Conservation (phyloP, 768 basidiomycete genomes). For the Leccinum uliginosum region DNA sequence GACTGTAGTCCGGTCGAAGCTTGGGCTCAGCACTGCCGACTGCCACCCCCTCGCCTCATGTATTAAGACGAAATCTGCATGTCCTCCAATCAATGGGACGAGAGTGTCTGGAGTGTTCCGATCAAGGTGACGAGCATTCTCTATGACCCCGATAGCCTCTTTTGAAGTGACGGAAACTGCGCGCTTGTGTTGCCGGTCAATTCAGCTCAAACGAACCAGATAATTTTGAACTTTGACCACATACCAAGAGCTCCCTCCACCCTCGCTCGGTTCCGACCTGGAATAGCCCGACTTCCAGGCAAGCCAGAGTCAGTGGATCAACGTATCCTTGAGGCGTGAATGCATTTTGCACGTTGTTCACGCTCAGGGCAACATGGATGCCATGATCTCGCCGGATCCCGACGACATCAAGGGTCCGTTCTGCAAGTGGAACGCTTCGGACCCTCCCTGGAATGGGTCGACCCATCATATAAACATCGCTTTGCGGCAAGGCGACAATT, state of each 20-base stretch:
- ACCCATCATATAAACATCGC: conserved; percentile 68
- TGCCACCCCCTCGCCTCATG: conserved; percentile 44
- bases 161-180: conserved; percentile 52
- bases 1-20: conserved; percentile 23
- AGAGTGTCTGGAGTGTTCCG: conserved; percentile 20
- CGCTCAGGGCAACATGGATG: conserved; percentile 49
- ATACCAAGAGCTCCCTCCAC: conserved; percentile 45
- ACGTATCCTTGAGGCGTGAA: conserved; percentile 66
- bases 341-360: conserved; percentile 64
- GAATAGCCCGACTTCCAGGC: conserved; percentile 56
- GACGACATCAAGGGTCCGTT: conserved; percentile 54
- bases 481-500: conserved; percentile 58
- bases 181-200: conserved; percentile 32
- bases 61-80: conserved; percentile 57
- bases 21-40: conserved; percentile 47
- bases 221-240: conserved; percentile 17
- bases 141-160: conserved; percentile 38
- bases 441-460: conserved; percentile 25
- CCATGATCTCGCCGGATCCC: conserved; percentile 41
- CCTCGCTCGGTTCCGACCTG: conserved; percentile 50
- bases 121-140: conserved; percentile 1
- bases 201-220: background rate
- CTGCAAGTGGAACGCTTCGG: conserved; percentile 34
- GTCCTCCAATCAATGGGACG: conserved; percentile 36
- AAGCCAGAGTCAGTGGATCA: conserved; percentile 57